Evolutionary conservation across 768 basidiomycete genomes (phyloP).

Genomic region (Termitomyces heimii): DNA sequence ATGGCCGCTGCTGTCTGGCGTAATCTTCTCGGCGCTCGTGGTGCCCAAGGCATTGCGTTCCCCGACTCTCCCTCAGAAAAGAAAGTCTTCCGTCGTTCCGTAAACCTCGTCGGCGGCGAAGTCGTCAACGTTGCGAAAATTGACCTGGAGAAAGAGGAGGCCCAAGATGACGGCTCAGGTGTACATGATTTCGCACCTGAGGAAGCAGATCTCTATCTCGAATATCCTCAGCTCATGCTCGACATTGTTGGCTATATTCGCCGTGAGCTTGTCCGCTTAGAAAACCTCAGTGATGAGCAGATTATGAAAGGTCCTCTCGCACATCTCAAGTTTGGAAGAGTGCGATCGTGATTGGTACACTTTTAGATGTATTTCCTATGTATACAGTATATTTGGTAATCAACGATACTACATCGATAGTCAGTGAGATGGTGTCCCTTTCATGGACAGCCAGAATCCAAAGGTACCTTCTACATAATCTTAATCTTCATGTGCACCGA

Average conservation of each 20-base stretch:
- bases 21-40: conserved; percentile 82
- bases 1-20: conserved; percentile 89
- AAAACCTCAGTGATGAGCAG: conserved; percentile 40
- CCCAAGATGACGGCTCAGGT: conserved; percentile 60
- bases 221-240: conserved; percentile 72
- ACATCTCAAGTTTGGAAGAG: conserved; percentile 32
- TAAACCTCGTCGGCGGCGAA: conserved; percentile 67
- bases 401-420: neutral
- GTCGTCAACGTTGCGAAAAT: conserved; percentile 56
- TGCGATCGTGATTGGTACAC: conserved; percentile 12
- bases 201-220: conserved; percentile 63
- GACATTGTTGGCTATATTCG: conserved; percentile 65
- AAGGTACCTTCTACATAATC: conserved; percentile 25
- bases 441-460: neutral
- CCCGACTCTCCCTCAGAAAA: conserved; percentile 12
- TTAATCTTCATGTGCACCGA: conserved; percentile 80
- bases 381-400: neutral
- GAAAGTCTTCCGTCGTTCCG: conserved; percentile 46
- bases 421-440: neutral
- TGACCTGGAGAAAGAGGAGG: conserved; percentile 52
- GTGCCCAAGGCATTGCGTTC: conserved; percentile 63
- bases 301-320: conserved; percentile 33
- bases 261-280: conserved; percentile 65
- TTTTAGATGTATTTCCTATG: neutral
- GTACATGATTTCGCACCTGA: conserved; percentile 62